phyloP scores from a whole-genome alignment of 495 filamentous ascomycete genomes.

The Podospora australis region DNA sequence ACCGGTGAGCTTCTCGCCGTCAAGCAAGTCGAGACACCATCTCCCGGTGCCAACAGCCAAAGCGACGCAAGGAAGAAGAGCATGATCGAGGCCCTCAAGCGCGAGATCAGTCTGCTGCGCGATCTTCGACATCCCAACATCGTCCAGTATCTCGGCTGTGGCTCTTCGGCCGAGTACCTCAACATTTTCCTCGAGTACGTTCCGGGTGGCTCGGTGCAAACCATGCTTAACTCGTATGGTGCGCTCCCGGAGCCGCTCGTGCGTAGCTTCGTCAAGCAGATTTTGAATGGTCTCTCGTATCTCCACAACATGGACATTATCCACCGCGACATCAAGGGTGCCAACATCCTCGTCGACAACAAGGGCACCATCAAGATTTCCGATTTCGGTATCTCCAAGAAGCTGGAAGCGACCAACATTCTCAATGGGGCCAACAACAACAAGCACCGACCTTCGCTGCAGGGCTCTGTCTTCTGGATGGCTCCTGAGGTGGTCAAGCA shows the following conservation, averaged over 20 bases:
- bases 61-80: slow-evolving; percentile 88
- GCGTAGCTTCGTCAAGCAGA: slow-evolving; percentile 94
- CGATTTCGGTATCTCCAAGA: slow-evolving; percentile 98
- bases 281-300: slow-evolving; percentile 89
- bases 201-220: slow-evolving; percentile 91
- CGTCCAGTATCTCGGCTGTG: slow-evolving; percentile 93
- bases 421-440: slow-evolving; percentile 57
- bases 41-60: slow-evolving; percentile 65
- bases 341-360: slow-evolving; percentile 98
- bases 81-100: slow-evolving; percentile 96
- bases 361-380: slow-evolving; percentile 99
- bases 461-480: slow-evolving; percentile 99
- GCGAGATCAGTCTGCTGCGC: slow-evolving; percentile 88
- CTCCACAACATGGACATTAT: slow-evolving; percentile 94
- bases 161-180: slow-evolving; percentile 81
- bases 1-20: slow-evolving; percentile 97
- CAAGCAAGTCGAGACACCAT: slow-evolving; percentile 94
- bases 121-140: slow-evolving; percentile 96
- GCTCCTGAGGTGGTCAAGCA: slow-evolving; percentile 97
- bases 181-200: slow-evolving; percentile 99
- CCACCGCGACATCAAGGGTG: slow-evolving; percentile 97
- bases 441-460: slow-evolving; percentile 81
- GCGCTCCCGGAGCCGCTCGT: slow-evolving; percentile 89
- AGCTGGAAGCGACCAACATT: slow-evolving; percentile 37
- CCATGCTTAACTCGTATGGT: slow-evolving; percentile 97